Conservation (phyloP, 2,329 filamentous ascomycete genomes). For the Fusarium coicis region DNA sequence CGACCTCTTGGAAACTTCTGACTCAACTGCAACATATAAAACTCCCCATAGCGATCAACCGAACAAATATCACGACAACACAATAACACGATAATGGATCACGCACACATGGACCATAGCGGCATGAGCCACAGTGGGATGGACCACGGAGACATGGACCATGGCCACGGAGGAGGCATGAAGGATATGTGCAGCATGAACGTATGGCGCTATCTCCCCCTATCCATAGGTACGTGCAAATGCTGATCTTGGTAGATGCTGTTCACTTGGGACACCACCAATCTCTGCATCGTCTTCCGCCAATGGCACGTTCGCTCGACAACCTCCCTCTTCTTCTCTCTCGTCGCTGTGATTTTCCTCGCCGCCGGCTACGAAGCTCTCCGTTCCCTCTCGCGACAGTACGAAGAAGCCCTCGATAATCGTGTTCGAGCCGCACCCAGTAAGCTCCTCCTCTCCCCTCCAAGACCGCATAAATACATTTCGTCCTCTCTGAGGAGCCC, state of each 20-base stretch:
- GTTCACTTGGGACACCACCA: conserved; percentile 93
- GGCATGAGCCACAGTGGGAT: conserved; percentile 57
- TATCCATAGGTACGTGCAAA: conserved; percentile 20
- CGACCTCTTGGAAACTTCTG: neutral
- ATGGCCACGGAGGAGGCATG: conserved; percentile 65
- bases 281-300: conserved; percentile 96
- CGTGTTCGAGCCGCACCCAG: conserved; percentile 62
- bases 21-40: neutral
- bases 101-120: conserved; percentile 57
- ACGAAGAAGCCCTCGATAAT: conserved; percentile 70
- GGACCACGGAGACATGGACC: conserved; percentile 62
- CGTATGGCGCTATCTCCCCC: conserved; percentile 60
- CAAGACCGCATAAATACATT: conserved; percentile 6
- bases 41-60: neutral
- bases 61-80: neutral
- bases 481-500: conserved; percentile 19
- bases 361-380: conserved; percentile 94
- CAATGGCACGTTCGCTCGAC: conserved; percentile 87
- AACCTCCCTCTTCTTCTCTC: conserved; percentile 80
- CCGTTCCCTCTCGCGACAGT: conserved; percentile 78
- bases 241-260: conserved; percentile 77
- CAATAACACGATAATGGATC: conserved; percentile 52
- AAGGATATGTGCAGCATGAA: conserved; percentile 87
- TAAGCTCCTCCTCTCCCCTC: conserved; percentile 51
- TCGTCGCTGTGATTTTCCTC: conserved; percentile 83